Evolutionary conservation across 2,329 filamentous ascomycete genomes (phyloP), one percentile per base, ranked within the genome.

Genomic region (Penicillium sp.): DNA sequence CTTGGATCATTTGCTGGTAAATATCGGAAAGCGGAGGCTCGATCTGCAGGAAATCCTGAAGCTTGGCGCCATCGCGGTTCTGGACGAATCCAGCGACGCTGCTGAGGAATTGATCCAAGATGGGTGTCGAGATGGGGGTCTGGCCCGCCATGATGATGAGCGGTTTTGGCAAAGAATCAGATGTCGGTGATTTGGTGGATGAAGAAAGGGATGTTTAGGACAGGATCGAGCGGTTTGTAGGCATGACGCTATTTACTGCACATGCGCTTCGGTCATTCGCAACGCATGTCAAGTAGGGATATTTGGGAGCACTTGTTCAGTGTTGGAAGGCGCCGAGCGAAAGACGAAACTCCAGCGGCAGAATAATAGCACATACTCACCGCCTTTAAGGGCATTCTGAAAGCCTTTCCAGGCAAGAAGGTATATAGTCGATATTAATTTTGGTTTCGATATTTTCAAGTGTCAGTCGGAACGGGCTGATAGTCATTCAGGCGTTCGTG

Each of bases 41-140:
- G 59, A 94, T 86, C 56, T 85, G 81, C 13, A 95, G 80, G 78
- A 84, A 92, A 52, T 84, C 79, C 57, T 86, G 81, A 13, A 95
- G 79, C 57, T 81, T 77, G 29, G 77, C 74, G 54, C 86, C 88
- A 71, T 92, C 81, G 54, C 85, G 83, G 18, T 74, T 73, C 49
- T 80, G 79, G 45, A 92, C 79, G 52, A 87, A 80, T 18, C 75
- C 74, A 47, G 82, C 81, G 49, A 93, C 81, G 49, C 83, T 82
- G 10, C 74, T 72, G 47, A 93, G 81, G 68, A 92, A 94, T 59
- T 87, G 79, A 59, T 84, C 78, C 21, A 89, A 74, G 41, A 88
- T 80, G 34, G 85, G 79, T 73, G 89, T 89, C 16, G 89, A 74
- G 41, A 88, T 80, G 34, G 85, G 79, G 73, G 89, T 89, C 16